These are phyloP conservation scores for Aspergillus neoniger DNA, from an alignment of 2,329 filamentous ascomycete genomes.

Conservation along the genomic window DNA sequence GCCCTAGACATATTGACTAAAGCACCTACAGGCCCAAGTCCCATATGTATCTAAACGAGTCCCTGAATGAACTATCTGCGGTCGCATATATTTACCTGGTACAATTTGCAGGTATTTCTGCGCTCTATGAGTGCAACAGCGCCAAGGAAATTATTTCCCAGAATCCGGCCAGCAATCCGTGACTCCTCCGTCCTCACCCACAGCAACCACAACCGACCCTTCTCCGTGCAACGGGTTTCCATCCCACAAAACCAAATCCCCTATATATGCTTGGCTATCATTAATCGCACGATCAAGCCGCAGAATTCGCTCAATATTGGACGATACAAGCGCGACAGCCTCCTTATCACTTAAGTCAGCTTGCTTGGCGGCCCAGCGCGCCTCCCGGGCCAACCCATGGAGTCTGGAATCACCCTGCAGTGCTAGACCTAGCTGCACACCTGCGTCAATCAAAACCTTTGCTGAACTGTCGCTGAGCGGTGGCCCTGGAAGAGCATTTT, in stretches of 20 bases:
- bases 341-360: conserved; percentile 7
- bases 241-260: conserved; percentile 16
- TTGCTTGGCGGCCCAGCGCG: conserved; percentile 11
- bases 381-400: conserved; percentile 11
- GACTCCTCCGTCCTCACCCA: background rate
- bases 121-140: too few relatives aligned
- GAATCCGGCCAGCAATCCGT: conserved; percentile 10
- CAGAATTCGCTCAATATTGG: conserved; percentile 7
- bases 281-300: too few relatives aligned
- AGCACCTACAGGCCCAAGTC: too few relatives aligned
- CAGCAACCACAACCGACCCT: conserved; percentile 10
- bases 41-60: too few relatives aligned
- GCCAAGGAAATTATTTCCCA: background rate
- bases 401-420: conserved; percentile 29
- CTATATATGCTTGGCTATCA: background rate
- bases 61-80: too few relatives aligned
- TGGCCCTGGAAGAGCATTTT: conserved; percentile 44
- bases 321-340: conserved; percentile 10
- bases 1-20: too few relatives aligned
- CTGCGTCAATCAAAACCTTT: background rate
- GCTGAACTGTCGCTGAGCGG: conserved; percentile 42
- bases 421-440: conserved; percentile 35
- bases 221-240: conserved; percentile 15
- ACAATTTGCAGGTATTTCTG: too few relatives aligned
- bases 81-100: too few relatives aligned